Conservation (phyloP, 2,329 filamentous ascomycete species). For the Stachybotrys chartarum region DNA sequence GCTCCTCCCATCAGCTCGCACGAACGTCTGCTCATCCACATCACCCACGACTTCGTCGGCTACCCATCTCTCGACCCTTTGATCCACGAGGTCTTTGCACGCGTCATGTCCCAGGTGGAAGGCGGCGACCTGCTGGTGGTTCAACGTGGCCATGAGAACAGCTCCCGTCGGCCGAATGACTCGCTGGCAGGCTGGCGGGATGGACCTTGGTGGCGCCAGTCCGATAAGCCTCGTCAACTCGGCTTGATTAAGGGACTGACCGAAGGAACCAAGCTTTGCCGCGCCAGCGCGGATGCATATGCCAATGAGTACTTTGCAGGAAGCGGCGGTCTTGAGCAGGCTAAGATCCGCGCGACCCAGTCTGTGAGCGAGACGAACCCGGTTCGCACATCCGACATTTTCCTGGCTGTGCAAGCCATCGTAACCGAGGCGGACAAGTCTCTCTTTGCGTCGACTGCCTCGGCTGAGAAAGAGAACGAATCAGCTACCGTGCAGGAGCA, state of each 20-base stretch:
- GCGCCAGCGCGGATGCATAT: conserved; percentile 83
- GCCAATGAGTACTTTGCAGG: conserved; percentile 75
- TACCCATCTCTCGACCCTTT: conserved; percentile 93
- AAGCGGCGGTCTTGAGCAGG: conserved; percentile 72
- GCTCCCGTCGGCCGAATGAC: conserved; percentile 56
- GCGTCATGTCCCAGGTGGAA: conserved; percentile 98
- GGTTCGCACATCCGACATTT: conserved; percentile 87
- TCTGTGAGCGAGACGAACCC: conserved; percentile 78
- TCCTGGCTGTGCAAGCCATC: conserved; percentile 90
- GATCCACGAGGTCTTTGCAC: conserved; percentile 84
- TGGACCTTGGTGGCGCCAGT: conserved; percentile 91
- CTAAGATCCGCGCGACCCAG: conserved; percentile 72
- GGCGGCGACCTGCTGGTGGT: conserved; percentile 91
- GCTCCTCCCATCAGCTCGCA: conserved; percentile 95
- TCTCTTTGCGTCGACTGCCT: conserved; percentile 57
- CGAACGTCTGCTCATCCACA: conserved; percentile 94
- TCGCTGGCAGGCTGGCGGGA: conserved; percentile 72
- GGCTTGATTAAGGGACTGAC: conserved; percentile 72
- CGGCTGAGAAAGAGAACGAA: conserved; percentile 47
- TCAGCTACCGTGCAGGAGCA: conserved; percentile 44
- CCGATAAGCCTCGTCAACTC: conserved; percentile 63
- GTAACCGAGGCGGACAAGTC: conserved; percentile 54
- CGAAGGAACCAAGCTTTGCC: conserved; percentile 85
- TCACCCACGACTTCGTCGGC: conserved; percentile 88
- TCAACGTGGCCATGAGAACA: conserved; percentile 83